These are phyloP conservation scores for Eragrostis tef DNA, from an alignment of 202 grass and related monocot species.

Conservation along the genomic window DNA sequence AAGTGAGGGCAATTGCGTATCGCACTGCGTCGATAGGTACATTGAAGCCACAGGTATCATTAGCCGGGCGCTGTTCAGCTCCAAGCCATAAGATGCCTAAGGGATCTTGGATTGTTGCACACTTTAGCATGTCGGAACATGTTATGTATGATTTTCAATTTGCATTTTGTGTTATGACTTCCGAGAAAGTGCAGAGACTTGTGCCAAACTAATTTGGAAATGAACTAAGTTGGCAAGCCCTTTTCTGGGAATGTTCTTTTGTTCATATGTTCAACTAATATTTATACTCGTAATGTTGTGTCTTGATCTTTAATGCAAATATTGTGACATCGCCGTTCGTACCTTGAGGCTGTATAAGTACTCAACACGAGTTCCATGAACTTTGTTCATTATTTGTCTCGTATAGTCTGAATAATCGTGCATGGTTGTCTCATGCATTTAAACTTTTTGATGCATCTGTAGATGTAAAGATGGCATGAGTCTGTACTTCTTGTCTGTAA, in stretches of 20 bases:
- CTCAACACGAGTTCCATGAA: background rate
- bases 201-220: background rate
- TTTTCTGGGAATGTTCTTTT: background rate
- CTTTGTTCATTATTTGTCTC: background rate
- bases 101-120: background rate
- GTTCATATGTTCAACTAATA: background rate
- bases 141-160: background rate
- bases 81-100: slow-evolving; percentile 5
- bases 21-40: slow-evolving; percentile 55
- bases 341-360: background rate
- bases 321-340: background rate
- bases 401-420: slow-evolving; percentile 36
- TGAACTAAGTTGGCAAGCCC: background rate
- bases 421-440: slow-evolving; percentile 5
- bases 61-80: slow-evolving; percentile 49
- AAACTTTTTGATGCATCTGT: slow-evolving; percentile 19
- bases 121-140: background rate
- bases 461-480: slow-evolving; percentile 31
- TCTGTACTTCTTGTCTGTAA: slow-evolving; percentile 39
- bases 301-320: background rate
- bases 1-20: slow-evolving; percentile 60
- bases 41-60: slow-evolving; percentile 66
- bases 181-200: background rate
- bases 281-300: background rate
- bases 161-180: background rate